Evolutionary conservation across 2,329 filamentous ascomycete species (phyloP), one percentile per base, ranked within the genome.

Genomic region (Penicillium oxalicum): DNA sequence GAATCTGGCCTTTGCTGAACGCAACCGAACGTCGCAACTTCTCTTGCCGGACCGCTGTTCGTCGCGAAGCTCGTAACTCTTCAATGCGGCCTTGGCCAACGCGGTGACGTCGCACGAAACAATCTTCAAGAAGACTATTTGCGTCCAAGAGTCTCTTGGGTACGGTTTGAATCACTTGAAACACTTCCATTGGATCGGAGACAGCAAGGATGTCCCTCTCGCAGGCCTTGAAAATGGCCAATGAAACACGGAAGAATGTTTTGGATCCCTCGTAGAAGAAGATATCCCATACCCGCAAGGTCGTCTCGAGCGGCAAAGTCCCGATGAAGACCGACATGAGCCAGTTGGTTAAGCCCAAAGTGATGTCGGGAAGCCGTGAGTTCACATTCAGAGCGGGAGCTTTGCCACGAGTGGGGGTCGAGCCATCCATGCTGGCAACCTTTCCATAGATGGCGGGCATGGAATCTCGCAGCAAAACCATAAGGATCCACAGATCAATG

Each of bases 281-380:
- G 1, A 89, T 82, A 60, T 97, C 91, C 91, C 91, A 97, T 1
- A 96, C 88, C 6, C 91, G 86, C 13, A 96, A 78, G 0, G 91
- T 91, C 13, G 86, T 89, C 71, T 97, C 91, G 53, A 95, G 90
- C 2, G 91, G 91, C 13, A 97, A 74, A 0, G 88, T 95, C 45
- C 91, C 90, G 52, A 96, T 93, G 68, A 93, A 96, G 60, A 93
- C 87, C 42, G 88, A 94, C 91, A 97, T 96, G 69, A 97, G 94
- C 91, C 91, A 97, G 4, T 91, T 88, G 8, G 91, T 95, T 69
- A 93, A 89, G 58, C 90, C 94, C 4, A 97, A 78, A 0, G 88
- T 93, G 56, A 97, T 91, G 9, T 91, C 91, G 0, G 91, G 91
- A 9, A 96, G 78, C 4, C 86, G 79, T 7, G 70, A 70, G 40